Evolutionary conservation across 352 stramenopile species (phyloP).

Genomic region (Globisporangium alternatum): DNA sequence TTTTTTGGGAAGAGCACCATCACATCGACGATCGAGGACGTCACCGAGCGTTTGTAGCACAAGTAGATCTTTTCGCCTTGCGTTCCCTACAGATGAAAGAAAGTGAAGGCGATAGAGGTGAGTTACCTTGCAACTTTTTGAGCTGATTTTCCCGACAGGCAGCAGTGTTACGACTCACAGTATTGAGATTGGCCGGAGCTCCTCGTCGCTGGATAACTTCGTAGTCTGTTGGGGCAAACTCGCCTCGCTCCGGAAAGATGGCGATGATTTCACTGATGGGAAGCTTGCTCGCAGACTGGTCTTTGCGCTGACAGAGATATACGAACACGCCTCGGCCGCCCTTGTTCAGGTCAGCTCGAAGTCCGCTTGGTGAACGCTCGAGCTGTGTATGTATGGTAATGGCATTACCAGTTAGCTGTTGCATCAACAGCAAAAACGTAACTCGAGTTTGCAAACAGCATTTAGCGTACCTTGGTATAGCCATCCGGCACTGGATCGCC

Average conservation of each 20-base stretch:
- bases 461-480: constrained; percentile 56
- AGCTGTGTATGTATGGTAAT: constrained; percentile 30
- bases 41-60: constrained; percentile 68
- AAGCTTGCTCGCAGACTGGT: constrained; percentile 38
- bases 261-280: constrained; percentile 77
- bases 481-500: constrained; percentile 66
- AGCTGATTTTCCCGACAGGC: background rate
- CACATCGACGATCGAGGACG: constrained; percentile 62
- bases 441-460: background rate
- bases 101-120: background rate
- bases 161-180: constrained; percentile 25
- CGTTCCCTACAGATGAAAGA: constrained; percentile 40
- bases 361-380: constrained; percentile 65
- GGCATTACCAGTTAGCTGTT: background rate
- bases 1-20: constrained; percentile 78
- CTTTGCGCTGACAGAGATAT: constrained; percentile 68
- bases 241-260: constrained; percentile 74
- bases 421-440: background rate
- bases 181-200: constrained; percentile 68
- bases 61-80: constrained; percentile 82
- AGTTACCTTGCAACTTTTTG: background rate
- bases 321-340: constrained; percentile 73
- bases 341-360: constrained; percentile 80
- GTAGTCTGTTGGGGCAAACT: constrained; percentile 77
- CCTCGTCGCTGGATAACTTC: constrained; percentile 65